Evolutionary conservation across 1,284 basidiomycete genomes (phyloP).

Genomic region (Cryptococcus wingfieldii): DNA sequence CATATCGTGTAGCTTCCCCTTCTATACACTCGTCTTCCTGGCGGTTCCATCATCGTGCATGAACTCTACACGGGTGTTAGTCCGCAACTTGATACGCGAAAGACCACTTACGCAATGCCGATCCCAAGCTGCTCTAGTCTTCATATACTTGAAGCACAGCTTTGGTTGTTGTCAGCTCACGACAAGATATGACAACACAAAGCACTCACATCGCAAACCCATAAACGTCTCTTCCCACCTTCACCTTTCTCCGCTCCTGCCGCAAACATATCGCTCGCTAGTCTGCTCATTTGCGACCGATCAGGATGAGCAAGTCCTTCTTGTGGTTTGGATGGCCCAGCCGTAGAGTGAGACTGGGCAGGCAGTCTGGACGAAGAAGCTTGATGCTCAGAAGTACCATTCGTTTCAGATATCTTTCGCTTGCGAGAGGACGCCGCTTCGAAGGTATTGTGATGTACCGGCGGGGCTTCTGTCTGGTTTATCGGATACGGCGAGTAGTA

Average conservation of each 20-base stretch:
- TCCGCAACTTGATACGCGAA: not conserved
- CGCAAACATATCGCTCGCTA: constrained; percentile 66
- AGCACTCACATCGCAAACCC: constrained; percentile 47
- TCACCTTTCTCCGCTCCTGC: constrained; percentile 59
- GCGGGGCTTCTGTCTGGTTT: constrained; percentile 36
- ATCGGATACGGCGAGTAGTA: constrained; percentile 85
- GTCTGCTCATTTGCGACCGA: constrained; percentile 22
- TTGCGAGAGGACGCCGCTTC: not conserved
- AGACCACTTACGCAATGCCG: constrained; percentile 61
- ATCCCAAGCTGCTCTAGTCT: constrained; percentile 66
- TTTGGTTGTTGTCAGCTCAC: constrained; percentile 4
- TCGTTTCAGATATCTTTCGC: constrained; percentile 1
- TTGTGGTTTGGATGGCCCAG: no score
- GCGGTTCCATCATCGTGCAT: constrained; percentile 71
- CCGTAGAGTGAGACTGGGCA: no score
- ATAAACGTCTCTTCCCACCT: constrained; percentile 40
- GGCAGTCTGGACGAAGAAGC: no score
- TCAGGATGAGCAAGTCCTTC: not conserved
- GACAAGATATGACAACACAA: not conserved
- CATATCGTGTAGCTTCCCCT: constrained; percentile 85
- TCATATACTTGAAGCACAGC: constrained; percentile 96
- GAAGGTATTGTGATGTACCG: not conserved
- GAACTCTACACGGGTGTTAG: constrained; percentile 55
- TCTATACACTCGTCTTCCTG: constrained; percentile 86
- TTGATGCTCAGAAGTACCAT: not conserved